Base-by-base conservation (phyloP, 2,329 filamentous ascomycete species). In the Cladosporium sphaerospermum region DNA sequence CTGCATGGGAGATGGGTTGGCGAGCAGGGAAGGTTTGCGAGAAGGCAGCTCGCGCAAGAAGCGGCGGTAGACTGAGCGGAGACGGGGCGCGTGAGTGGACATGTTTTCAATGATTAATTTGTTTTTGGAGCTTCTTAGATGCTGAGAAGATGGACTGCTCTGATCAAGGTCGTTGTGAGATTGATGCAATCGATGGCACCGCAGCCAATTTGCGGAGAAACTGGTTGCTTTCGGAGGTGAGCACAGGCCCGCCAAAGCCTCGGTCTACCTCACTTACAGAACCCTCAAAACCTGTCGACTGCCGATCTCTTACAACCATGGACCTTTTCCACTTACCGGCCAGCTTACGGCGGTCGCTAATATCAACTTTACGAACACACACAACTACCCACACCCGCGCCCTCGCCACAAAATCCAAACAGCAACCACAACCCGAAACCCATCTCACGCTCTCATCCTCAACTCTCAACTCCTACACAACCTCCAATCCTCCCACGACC, bases 41-140 rank as follows among this genome's bases (percentile, higher is more conserved):
- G 86, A 81, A 1, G 92, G 92, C 8, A 96, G 83, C 74, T 96
- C 90, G 70, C 92, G 89, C 53, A 97, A 83, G 66, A 96, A 78
- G 40, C 85, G 81, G 64, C 92, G 88, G 79, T 97, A 97, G 67
- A 96, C 79, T 34, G 89, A 83, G 64, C 89, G 88, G 40, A 88
- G 69, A 58, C 69, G 67, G 37, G 75, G 74, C 39, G 79, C 68
- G 28, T 57, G 57, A 33, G 58, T 45, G 36, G 62, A 57, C 71
- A 74, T 74, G 14, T 34, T 36, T n/a, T 32, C 19, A 9, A 33
- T 46, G 8, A 46, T 36, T 11, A 7, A 36, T 3, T 36, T n/a
- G 34, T 11, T n/a, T 4, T 39, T 11, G n/a, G 10, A 14, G 16
- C 16, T 39, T 13, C 36, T 39, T 39, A 11, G 11, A 9, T 39